phyloP scores from a whole-genome alignment of 148 eudicot genomes.

The Fagopyrum tataricum region DNA sequence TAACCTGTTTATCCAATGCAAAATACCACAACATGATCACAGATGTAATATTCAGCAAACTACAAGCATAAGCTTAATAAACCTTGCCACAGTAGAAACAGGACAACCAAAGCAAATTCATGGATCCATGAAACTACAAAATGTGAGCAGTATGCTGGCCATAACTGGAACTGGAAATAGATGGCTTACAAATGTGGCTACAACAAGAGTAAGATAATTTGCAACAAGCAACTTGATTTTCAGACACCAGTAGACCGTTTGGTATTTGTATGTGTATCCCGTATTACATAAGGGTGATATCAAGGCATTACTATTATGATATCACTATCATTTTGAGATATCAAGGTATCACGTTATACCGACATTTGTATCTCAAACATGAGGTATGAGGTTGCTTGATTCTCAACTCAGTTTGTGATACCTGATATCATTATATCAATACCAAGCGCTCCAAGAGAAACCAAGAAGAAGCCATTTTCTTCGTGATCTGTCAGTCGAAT shows the following conservation, averaged over 20 bases:
- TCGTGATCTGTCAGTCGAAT: background rate
- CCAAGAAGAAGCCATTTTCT: background rate
- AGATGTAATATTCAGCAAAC: background rate
- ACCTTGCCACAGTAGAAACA: background rate
- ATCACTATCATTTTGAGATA: too few relatives aligned
- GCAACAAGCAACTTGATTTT: background rate
- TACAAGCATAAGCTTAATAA: background rate
- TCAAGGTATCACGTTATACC: too few relatives aligned
- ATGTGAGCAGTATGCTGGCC: background rate
- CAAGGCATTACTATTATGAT: too few relatives aligned
- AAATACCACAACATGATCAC: constrained; percentile 1
- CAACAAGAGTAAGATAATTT: background rate
- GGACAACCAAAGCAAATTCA: background rate
- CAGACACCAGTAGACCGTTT: background rate
- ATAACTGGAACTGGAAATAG: background rate
- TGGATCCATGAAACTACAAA: background rate
- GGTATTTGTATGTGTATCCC: background rate
- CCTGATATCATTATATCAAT: too few relatives aligned
- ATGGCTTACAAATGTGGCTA: background rate
- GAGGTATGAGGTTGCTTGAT: too few relatives aligned
- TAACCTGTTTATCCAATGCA: constrained; percentile 35
- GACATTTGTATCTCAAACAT: too few relatives aligned
- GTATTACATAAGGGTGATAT: background rate
- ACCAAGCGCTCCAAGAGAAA: background rate
- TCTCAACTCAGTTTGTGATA: too few relatives aligned